Evolutionary conservation across 2,329 filamentous ascomycete genomes (phyloP), one percentile per base, ranked within the genome.

Genomic region (Phialemoniopsis sp.): DNA sequence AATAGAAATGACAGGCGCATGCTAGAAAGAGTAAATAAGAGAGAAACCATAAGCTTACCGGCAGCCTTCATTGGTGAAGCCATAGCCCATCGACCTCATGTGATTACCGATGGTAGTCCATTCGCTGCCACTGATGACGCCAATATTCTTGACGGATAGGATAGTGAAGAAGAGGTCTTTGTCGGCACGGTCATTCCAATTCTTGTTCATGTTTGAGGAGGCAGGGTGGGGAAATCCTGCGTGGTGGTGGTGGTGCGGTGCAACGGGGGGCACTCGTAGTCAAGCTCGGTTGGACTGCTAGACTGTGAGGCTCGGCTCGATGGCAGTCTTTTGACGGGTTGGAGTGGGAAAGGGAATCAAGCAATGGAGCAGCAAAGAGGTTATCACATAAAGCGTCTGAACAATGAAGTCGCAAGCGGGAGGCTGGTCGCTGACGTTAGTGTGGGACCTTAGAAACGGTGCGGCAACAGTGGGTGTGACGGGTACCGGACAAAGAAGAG

Each of bases 91-190:
- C 29, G 61, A 58, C 44, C 77, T 68, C 77, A 81, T 80, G 45
- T 76, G 67, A 56, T 76, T 76, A 46, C 77, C 77, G 50, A 81
- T 80, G 30, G 69, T 76, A 19, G 67, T 73, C 77, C 77, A 81
- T 76, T 81, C 77, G 13, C 65, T 61, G 42, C 75, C 76, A 57
- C 75, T 80, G 57, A 81, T 80, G 53, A 80, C 68, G 46, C 76
- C 77, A 50, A 81, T 78, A 55, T 79, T 77, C 60, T 81, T 81
- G 36, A 79, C 72, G 4, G 72, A 76, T 30, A 80, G 59, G 43
- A 81, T 80, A 38, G 76, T 78, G 52, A 80, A 80, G 63, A 80
- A 80, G 34, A 81, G 63, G 54, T 81, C 77, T 54, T 77, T 78
- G 50, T 81, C 76, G 44, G 77, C 77, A 42, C 74, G 67, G 50